Evolutionary conservation across 169 alveolate species (phyloP).

Genomic region (Plasmodium sp.): DNA sequence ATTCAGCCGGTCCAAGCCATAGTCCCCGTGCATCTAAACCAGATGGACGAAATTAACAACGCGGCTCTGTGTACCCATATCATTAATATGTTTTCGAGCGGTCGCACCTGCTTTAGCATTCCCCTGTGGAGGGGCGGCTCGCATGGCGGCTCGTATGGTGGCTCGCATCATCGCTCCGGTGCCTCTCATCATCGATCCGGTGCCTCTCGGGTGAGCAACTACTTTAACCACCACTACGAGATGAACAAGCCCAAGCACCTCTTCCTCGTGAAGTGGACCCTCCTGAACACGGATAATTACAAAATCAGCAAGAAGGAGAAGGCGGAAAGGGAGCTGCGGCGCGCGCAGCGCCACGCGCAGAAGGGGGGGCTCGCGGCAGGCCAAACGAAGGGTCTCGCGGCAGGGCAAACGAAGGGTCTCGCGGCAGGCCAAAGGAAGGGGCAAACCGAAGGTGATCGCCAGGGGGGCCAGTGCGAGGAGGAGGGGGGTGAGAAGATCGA

Average conservation of each 20-base stretch:
- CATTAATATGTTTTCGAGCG: slow-evolving; percentile 35
- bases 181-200: neutral
- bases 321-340: neutral
- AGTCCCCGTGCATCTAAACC: slow-evolving; percentile 17
- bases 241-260: slow-evolving; percentile 32
- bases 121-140: neutral
- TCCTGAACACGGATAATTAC: slow-evolving; percentile 28
- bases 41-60: slow-evolving; percentile 29
- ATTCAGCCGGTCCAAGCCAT: slow-evolving; percentile 13
- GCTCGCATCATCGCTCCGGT: neutral
- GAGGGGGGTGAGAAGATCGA: neutral
- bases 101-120: neutral
- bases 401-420: neutral
- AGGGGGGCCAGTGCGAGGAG: neutral
- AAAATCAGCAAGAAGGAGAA: slow-evolving; percentile 6
- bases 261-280: slow-evolving; percentile 27
- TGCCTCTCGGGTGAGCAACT: neutral
- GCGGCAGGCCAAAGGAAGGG: neutral
- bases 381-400: no score
- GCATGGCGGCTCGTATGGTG: neutral
- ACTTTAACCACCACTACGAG: slow-evolving; percentile 26
- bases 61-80: slow-evolving; percentile 11
- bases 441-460: neutral
- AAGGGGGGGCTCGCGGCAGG: neutral
- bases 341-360: neutral